A percentile compares a stretch with the other conserved stretches of the same genome.
Evolutionary conservation across 495 filamentous ascomycete genomes (phyloP).

Genomic region (Cryomyces minteri): DNA sequence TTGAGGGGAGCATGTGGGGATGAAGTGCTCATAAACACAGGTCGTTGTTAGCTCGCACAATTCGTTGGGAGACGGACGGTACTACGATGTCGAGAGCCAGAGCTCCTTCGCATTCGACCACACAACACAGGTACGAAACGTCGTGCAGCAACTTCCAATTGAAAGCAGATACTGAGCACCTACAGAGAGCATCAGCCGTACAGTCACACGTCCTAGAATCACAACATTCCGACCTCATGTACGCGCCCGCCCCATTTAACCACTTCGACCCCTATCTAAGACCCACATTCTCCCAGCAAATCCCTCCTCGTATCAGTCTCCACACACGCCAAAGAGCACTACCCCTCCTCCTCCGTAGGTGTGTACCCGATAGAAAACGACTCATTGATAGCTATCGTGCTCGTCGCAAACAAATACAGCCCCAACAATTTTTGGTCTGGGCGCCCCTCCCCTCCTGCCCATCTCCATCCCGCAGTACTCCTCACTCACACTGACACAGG

Average conservation of each 20-base stretch:
- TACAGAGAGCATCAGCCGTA: conserved; percentile 64
- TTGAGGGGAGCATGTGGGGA: background rate
- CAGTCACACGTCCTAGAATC: conserved; percentile 74
- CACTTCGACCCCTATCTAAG: background rate
- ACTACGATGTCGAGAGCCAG: conserved; percentile 74
- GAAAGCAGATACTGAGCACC: conserved; percentile 2
- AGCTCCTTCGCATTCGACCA: conserved; percentile 83
- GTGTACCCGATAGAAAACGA: conserved; percentile 65
- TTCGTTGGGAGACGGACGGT: conserved; percentile 54
- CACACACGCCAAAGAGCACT: conserved; percentile 77
- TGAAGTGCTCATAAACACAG: conserved; percentile 19
- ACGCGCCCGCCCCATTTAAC: conserved; percentile 7
- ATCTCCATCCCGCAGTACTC: background rate
- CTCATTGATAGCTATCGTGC: conserved; percentile 54
- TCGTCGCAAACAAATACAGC: conserved; percentile 92
- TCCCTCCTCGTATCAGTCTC: conserved; percentile 64
- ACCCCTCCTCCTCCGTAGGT: conserved; percentile 59
- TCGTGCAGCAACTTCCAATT: background rate
- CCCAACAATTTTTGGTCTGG: conserved; percentile 87
- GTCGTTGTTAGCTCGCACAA: conserved; percentile 82
- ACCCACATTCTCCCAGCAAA: conserved; percentile 29
- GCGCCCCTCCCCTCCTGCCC: background rate
- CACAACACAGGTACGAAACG: conserved; percentile 40
- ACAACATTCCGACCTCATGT: conserved; percentile 64
- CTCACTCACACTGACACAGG: conserved; percentile 24